Percentiles rank a stretch among this genome's conserved stretches.
phyloP scores from a whole-genome alignment of 2,329 filamentous ascomycete genomes.

The Alternaria rosae region DNA sequence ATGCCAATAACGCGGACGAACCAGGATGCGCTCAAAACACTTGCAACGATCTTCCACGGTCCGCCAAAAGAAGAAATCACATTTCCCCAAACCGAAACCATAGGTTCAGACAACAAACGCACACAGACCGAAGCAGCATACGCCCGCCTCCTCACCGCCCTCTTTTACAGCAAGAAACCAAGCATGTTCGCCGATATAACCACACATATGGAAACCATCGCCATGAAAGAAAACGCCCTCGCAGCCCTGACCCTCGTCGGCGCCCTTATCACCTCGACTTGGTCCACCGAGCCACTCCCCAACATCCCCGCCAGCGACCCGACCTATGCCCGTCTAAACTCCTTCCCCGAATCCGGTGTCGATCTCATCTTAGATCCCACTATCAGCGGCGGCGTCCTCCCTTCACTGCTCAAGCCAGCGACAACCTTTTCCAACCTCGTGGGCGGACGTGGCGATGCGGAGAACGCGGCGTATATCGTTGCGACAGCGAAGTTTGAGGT shows the following conservation, averaged over 20 bases:
- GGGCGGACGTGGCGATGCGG: conserved; percentile 63
- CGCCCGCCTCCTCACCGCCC: conserved; percentile 63
- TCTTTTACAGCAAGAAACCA: conserved; percentile 60
- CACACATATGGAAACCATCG: conserved; percentile 63
- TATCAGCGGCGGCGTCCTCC: conserved; percentile 59
- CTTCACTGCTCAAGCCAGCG: conserved; percentile 65
- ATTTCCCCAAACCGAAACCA: conserved; percentile 45
- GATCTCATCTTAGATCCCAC: conserved; percentile 62
- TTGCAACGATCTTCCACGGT: conserved; percentile 65
- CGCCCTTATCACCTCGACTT: conserved; percentile 63
- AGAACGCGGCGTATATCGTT: conserved; percentile 65
- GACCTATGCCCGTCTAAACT: conserved; percentile 52
- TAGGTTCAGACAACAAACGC: conserved; percentile 36
- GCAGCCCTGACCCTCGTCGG: conserved; percentile 62
- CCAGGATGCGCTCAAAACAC: conserved; percentile 61
- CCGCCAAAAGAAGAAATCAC: conserved; percentile 51
- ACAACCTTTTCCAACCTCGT: conserved; percentile 66
- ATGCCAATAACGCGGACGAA: conserved; percentile 62
- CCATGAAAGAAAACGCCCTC: conserved; percentile 64
- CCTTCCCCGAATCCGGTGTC: conserved; percentile 53
- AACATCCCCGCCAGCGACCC: conserved; percentile 58
- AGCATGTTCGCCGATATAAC: conserved; percentile 62
- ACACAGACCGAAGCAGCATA: conserved; percentile 58
- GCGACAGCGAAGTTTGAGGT: conserved; percentile 66
- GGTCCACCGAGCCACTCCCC: conserved; percentile 53